Base-by-base conservation (phyloP, 441 rosid species). In the Syzygium syzygioides region DNA sequence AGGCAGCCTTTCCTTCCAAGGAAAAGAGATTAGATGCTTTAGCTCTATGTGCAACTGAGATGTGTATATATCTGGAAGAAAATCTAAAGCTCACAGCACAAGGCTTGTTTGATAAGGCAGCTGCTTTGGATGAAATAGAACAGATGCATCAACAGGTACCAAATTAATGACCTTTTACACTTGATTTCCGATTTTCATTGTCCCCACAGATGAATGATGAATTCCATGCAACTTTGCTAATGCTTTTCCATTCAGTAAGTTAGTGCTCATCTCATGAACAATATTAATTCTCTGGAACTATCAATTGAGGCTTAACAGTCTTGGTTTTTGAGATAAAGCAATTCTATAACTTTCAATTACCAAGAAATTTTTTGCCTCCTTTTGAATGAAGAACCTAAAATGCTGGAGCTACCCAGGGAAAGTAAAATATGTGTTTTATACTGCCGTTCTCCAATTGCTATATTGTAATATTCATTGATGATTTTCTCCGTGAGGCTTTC, bases 71-170 rank as follows among this genome's bases (percentile, higher is more conserved):
- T 93, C 91, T 98, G 94, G 99, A 97, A 92, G 99, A 98, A 92
- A 98, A 98, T 92, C 92, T 98, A 89, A 98, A 93, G 93, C 98
- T 97, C 88, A 94, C 96, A 48, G 97, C 99, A 56, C 94, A 96
- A 90, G 94, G 89, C 90, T 89, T 98, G 91, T 95, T 97, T 52
- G 99, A 97, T 91, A 98, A 95, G 94, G 95, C 95, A 90, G 90
- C 93, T 94, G 97, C 99, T 41, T 86, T 91, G 86, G 99, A 98
- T 93, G 99, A 98, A 92, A 88, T 95, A 91, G 95, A 95, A 92
- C 98, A 95, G 93, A 97, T 97, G 97, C 95, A 96, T 90, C 98
- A 93, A 90, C 99, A 98, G 99, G 99, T 98, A 92, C 88, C 50
- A 79, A 18, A 45, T 68, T 48, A 19, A 45, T 76, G 41, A 57